Conservation (phyloP, 2,329 filamentous ascomycete species). For the Ophiocordyceps sinensis region DNA sequence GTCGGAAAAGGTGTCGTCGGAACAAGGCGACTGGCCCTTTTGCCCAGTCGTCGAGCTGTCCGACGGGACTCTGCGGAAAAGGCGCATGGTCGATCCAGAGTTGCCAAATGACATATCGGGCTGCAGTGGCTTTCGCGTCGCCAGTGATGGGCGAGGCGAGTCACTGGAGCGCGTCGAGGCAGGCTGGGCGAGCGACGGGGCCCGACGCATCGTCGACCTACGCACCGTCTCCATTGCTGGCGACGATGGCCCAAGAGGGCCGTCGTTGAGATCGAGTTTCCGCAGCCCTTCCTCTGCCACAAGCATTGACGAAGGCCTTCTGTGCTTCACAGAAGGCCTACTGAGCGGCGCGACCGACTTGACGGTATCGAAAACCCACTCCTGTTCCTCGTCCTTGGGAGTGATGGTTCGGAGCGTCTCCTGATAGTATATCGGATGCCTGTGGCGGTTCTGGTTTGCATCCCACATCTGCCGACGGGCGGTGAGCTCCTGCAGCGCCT, state of each 20-base stretch:
- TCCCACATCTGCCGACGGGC: conserved; percentile 73
- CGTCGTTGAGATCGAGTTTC: conserved; percentile 46
- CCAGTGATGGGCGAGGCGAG: conserved; percentile 27
- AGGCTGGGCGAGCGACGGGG: conserved; percentile 26
- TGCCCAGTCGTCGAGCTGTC: conserved; percentile 40
- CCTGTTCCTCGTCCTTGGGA: conserved; percentile 56
- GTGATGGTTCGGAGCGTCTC: conserved; percentile 70
- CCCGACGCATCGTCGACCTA: conserved; percentile 39
- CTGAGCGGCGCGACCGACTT: conserved; percentile 50
- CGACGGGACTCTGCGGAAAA: conserved; percentile 76
- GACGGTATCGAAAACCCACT: conserved; percentile 93
- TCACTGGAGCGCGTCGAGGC: conserved; percentile 20
- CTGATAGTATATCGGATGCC: conserved; percentile 76
- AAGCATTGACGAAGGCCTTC: conserved; percentile 43
- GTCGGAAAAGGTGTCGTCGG: conserved; percentile 32
- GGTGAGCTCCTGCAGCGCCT: conserved; percentile 76
- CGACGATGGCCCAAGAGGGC: conserved; percentile 41
- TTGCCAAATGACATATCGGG: conserved; percentile 91
- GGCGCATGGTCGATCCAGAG: conserved; percentile 75
- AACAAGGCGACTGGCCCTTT: conserved; percentile 17
- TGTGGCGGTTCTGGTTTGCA: conserved; percentile 52
- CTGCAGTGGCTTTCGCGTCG: conserved; percentile 63
- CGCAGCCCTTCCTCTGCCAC: conserved; percentile 46
- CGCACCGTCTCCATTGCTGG: conserved; percentile 41
- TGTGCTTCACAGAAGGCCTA: conserved; percentile 34